phyloP scores from a whole-genome alignment of 73 alveolate genomes.

The Paramecium biaurelia region DNA sequence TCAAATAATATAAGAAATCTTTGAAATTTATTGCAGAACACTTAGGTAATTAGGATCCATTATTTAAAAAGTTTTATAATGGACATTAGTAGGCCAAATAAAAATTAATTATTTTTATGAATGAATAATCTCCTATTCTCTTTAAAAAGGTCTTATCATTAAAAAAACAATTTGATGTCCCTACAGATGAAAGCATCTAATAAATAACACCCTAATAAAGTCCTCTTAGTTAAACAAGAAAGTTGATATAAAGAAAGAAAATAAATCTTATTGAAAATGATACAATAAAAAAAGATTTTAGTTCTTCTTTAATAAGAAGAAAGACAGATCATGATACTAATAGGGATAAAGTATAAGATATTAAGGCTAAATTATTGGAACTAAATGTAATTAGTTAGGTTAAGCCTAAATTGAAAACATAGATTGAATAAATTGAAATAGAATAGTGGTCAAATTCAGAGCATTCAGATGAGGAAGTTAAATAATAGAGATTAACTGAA shows the following conservation, averaged over 20 bases:
- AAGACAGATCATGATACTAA: background rate
- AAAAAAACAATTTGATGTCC: background rate
- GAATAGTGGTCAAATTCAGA: conserved; percentile 40
- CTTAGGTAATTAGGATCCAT: background rate
- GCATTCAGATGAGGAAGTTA: conserved; percentile 6
- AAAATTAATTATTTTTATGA: background rate
- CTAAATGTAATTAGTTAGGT: background rate
- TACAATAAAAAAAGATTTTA: background rate
- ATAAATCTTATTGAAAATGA: background rate
- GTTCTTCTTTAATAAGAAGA: background rate
- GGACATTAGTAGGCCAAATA: background rate
- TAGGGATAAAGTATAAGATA: background rate
- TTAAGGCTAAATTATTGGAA: background rate
- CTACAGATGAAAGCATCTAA: conserved; percentile 12
- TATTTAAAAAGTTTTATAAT: background rate
- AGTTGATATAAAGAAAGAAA: background rate
- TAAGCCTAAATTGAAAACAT: background rate
- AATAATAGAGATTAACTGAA: background rate
- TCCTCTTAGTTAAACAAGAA: background rate
- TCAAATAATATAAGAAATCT: background rate
- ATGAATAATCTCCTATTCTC: background rate
- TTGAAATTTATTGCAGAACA: background rate
- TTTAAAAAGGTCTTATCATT: background rate
- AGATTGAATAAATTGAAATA: background rate
- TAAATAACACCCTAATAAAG: background rate